Evolutionary conservation across 2,329 filamentous ascomycete species (phyloP), one percentile per base, ranked within the genome.

Genomic region (Neofusicoccum parvum): DNA sequence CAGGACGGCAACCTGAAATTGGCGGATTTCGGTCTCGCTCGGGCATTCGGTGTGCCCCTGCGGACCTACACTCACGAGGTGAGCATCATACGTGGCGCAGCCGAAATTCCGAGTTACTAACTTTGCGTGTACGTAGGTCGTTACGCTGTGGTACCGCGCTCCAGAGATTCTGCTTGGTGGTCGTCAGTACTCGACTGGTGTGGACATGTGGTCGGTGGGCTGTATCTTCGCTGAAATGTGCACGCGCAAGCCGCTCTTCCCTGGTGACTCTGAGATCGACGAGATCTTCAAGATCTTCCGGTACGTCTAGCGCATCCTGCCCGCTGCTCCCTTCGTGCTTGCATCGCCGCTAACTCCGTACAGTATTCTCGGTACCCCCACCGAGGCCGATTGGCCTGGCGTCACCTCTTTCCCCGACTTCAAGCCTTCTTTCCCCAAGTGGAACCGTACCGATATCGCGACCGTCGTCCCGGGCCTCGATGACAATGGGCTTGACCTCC

Each of bases 171-270:
- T 97, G 20, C 87, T 97, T 1, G 93, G 93, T 75, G 92, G 93
- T 65, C 89, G 93, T 62, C 92, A 96, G 78, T 97, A 97, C 81
- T 95, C 92, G 14, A 97, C 93, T 14, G 93, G 93, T 65, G 92
- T 97, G 48, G 93, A 97, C 75, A 97, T 97, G 91, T 97, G 93
- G 93, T 95, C 92, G 37, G 89, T 94, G 58, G 93, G 93, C 68
- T 95, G 92, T 78, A 97, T 97, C 79, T 96, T 97, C 78, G 93
- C 94, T 10, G 93, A 97, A 80, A 97, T 97, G 94, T 96, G 92
- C 80, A 97, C 93, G 1, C 88, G 92, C 73, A 96, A 96, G 80
- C 92, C 93, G 5, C 84, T 97, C 49, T 97, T 97, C 83, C 92
- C 93, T 12, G 93, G 93, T 66, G 93, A 97, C 76, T 95, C 92